Base-by-base conservation (phyloP, 1,284 basidiomycete species). In the Termitomyces sp. region DNA sequence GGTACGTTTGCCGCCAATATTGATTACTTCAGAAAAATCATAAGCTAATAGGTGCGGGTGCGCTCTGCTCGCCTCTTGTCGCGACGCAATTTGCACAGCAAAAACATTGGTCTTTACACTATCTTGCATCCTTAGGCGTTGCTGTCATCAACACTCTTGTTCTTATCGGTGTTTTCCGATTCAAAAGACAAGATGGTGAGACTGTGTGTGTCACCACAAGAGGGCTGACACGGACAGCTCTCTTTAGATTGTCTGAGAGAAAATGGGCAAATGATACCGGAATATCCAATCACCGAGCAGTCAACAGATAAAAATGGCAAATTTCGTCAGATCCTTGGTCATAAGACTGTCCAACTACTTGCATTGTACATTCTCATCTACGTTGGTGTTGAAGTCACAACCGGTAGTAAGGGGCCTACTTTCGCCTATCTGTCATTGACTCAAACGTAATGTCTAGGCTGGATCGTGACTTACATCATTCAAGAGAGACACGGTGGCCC, bases 351-450 rank as follows among this genome's bases (percentile, higher is more conserved):
- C 0, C 82, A 86, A 60, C 66, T 80, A 30, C 68, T 87, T 13
- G 81, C 84, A 0, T 69, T 83, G 51, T 88, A 83, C 64, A 73
- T 80, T 24, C 70, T 85, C n/a, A 77, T 87, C 10, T 87, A 87
- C 62, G 83, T 87, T 41, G 85, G 85, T 4, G 75, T 82, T 0
- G 84, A 87, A 61, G 84, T 86, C 1, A 84, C 83, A 0, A 76
- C 84, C 47, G 84, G 83, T 59, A 81, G 81, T 80, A 58, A 34
- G 65, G 60, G 10, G 3, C 36, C 42, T n/a, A 24, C 15, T 44
- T n/a, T 31, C 44, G 19, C 21, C 4, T 34, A 21, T 10, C 15
- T 21, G 33, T 45, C 33, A 52, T 41, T 45, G 30, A 24, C 44
- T 31, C 42, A 44, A 12, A 50, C 10, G 28, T 28, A 12, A 2